Evolutionary conservation across 225 moss, liverwort and hornwort species (phyloP).

Genomic region (Marchantia polymorpha): DNA sequence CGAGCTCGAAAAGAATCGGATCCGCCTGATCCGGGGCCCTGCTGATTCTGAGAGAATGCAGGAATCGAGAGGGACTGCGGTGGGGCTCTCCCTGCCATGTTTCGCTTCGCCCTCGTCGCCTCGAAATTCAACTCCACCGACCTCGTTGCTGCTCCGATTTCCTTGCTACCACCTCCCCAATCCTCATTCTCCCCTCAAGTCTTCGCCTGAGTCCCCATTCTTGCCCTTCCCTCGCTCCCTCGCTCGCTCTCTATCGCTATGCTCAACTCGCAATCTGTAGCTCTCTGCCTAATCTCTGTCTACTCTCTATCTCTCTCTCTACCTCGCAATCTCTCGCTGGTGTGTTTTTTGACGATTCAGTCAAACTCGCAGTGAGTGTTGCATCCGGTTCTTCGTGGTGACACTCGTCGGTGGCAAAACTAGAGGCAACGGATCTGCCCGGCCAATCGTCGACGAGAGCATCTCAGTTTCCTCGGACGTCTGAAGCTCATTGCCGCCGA

Average conservation of each 20-base stretch:
- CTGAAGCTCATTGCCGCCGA: background rate
- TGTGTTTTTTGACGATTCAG: background rate
- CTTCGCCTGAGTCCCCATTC: background rate
- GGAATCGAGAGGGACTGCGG: conserved; percentile 14
- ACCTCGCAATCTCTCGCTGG: background rate
- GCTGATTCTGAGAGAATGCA: conserved; percentile 12
- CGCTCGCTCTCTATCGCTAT: background rate
- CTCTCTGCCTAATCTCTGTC: background rate
- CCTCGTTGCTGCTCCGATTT: background rate
- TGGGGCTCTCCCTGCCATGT: conserved; percentile 20
- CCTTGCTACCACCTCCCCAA: background rate
- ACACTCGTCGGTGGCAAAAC: background rate
- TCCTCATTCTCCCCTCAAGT: conserved; percentile 8
- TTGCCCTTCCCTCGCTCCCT: background rate
- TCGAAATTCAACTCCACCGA: background rate
- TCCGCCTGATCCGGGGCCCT: conserved; percentile 21
- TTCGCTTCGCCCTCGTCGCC: background rate
- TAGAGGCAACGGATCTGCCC: background rate
- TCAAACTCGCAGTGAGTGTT: background rate
- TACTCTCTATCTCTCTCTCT: background rate
- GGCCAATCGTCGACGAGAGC: background rate
- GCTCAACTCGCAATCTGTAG: background rate
- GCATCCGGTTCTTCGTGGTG: background rate
- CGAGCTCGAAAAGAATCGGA: conserved; percentile 25
- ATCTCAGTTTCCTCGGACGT: background rate